Evolutionary conservation across 2,329 filamentous ascomycete species (phyloP).

Genomic region (Colletotrichum aenigma): DNA sequence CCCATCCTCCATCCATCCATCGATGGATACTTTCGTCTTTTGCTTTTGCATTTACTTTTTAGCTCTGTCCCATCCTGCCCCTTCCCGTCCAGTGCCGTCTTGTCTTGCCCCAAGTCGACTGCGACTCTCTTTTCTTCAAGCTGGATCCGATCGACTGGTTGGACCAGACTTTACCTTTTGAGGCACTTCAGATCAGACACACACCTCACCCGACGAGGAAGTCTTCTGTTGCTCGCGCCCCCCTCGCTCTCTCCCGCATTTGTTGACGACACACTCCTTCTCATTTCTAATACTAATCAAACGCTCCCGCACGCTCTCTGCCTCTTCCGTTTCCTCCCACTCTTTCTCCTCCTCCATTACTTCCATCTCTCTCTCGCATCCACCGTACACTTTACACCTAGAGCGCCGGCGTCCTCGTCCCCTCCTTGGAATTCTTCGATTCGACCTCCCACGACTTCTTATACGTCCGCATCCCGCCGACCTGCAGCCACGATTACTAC

Average conservation of each 20-base stretch:
- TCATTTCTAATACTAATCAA: slow-evolving; percentile 10
- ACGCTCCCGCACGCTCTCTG: neutral
- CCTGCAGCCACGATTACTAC: neutral
- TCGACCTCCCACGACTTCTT: slow-evolving; percentile 1
- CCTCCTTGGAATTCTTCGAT: slow-evolving; percentile 12
- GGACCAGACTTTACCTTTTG: neutral
- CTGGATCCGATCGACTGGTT: slow-evolving; percentile 5
- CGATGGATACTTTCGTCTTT: neutral
- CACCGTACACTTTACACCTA: neutral
- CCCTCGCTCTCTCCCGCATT: slow-evolving; percentile 3
- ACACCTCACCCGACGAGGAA: neutral
- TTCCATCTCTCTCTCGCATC: neutral
- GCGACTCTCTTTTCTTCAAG: neutral
- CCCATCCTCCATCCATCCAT: neutral
- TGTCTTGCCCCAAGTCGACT: neutral
- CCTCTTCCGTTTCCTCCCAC: neutral
- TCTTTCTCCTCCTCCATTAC: neutral
- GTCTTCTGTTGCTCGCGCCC: neutral
- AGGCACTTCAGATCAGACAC: slow-evolving; percentile 3
- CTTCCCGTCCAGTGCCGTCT: neutral
- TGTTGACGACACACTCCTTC: slow-evolving; percentile 19
- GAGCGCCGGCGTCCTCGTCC: slow-evolving; percentile 2
- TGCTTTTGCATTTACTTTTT: neutral
- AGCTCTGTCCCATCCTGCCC: slow-evolving; percentile 4
- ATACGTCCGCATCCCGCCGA: neutral